Percentiles rank a stretch among this genome's conserved stretches.
These are phyloP conservation scores for Didymella segeticola DNA, from an alignment of 2,329 filamentous ascomycete genomes.

Conservation along the genomic window DNA sequence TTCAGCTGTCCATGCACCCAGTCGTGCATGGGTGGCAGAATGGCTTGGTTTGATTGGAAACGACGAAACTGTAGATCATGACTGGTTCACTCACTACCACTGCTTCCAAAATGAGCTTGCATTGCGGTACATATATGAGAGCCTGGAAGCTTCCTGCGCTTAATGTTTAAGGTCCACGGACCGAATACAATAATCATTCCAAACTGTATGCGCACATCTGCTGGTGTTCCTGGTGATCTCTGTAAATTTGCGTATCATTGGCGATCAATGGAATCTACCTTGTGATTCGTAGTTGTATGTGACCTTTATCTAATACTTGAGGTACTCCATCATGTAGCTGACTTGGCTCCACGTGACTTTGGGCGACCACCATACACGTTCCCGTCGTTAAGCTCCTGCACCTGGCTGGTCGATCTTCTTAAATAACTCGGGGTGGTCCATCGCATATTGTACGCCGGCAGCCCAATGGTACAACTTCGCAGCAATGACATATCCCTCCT, in stretches of 20 bases:
- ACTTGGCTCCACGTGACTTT: no score
- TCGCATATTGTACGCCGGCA: constrained; percentile 34
- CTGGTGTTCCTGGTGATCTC: no score
- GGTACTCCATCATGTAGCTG: no score
- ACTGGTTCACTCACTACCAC: constrained; percentile 21
- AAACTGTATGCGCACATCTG: no score
- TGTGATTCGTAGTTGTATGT: no score
- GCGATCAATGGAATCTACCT: no score
- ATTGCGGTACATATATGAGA: constrained; percentile 14
- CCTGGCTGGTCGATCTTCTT: constrained; percentile 14
- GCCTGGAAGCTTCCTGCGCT: constrained; percentile 7
- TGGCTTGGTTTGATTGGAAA: constrained; percentile 11
- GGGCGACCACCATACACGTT: no score
- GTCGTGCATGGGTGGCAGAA: background rate
- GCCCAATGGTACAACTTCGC: constrained; percentile 41
- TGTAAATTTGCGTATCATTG: background rate
- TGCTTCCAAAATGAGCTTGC: constrained; percentile 5
- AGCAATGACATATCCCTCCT: constrained; percentile 35
- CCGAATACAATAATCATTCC: constrained; percentile 5
- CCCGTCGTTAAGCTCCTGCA: constrained; percentile 1
- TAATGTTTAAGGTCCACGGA: constrained; percentile 20
- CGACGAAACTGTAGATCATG: constrained; percentile 24
- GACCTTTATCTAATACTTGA: no score
- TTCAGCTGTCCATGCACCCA: no score
- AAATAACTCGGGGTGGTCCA: constrained; percentile 34